Evolutionary conservation across 2,329 filamentous ascomycete species (phyloP).

Genomic region (Teratosphaeria epicoccoides): DNA sequence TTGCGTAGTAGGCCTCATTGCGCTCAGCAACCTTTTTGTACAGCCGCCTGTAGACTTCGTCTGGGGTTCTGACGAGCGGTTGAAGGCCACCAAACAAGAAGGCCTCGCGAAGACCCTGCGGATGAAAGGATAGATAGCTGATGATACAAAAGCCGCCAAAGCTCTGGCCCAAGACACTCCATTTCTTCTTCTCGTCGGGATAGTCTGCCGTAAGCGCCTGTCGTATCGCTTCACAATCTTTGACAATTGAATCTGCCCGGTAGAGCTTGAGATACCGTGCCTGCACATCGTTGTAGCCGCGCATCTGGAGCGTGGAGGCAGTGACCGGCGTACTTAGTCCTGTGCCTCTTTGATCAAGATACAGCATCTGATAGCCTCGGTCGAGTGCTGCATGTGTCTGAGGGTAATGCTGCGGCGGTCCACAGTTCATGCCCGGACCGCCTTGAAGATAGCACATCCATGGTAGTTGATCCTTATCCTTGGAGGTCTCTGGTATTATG

Average conservation of each 20-base stretch:
- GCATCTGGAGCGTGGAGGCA: conserved; percentile 55
- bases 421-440: conserved; percentile 71
- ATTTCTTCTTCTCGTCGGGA: conserved; percentile 59
- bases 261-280: conserved; percentile 74
- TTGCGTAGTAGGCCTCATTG: conserved; percentile 70
- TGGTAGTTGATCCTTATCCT: conserved; percentile 41
- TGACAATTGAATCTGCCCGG: conserved; percentile 81
- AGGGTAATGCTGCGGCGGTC: conserved; percentile 60
- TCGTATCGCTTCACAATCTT: conserved; percentile 78
- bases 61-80: conserved; percentile 59
- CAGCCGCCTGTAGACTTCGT: conserved; percentile 63
- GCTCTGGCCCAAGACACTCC: conserved; percentile 81
- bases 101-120: conserved; percentile 65
- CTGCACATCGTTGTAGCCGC: conserved; percentile 56
- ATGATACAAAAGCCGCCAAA: conserved; percentile 82
- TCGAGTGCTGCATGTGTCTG: conserved; percentile 62
- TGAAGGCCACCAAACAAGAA: conserved; percentile 80
- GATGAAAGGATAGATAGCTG: conserved; percentile 73
- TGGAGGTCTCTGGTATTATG: conserved; percentile 33
- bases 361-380: conserved; percentile 71
- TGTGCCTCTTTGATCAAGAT: conserved; percentile 84
- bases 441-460: conserved; percentile 69
- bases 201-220: conserved; percentile 60
- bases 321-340: conserved; percentile 75
- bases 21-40: conserved; percentile 59